Base-by-base conservation (phyloP, 108 stramenopile genomes). In the Skeletonema costatum region DNA sequence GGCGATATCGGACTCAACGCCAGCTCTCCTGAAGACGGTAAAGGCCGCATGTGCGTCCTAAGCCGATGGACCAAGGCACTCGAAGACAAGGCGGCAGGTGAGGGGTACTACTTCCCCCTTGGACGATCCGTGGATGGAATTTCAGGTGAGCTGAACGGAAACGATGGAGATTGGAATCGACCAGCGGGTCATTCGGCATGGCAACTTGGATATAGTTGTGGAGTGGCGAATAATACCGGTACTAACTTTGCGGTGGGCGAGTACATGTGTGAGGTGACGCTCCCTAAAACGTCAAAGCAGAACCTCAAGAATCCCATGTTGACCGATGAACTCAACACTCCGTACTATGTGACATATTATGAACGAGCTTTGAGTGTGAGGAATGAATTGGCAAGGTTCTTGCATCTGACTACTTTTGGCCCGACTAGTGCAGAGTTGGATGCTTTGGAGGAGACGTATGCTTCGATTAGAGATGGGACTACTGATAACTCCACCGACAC, bases 391-490 rank as follows among this genome's bases (percentile, higher is more conserved):
- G 50, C 83, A 21, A 53, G 83, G 50, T 84, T 84, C 36, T 39
- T 84, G 1, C 78, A 84, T 38, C 66, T 80, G 59, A 66, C 51
- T 33, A 84, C 83, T 12, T 84, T 84, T 76, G 83, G 83, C 0
- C 68, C 78, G 8, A 75, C 64, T 0, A 41, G 31, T 36, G 17
- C 12, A 3, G 82, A 83, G 2, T 25, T 83, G 4, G 44, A 73
- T 59, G 64, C 5, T 1, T n/a, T 73, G 33, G 72, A 73, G 50
- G 31, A 31, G 5, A 25, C 2, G 21, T 56, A 56, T 56, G 53
- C 4, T 25, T 3, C 10, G 16, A 56, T 29, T 25, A 10, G 0
- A 11, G 44, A 46, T 56, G 53, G n/a, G 25, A 10, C 9, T 25
- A 0, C 25, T 41, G 39, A 41, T 11, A 41, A 41, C 11, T 12